phyloP scores from a whole-genome alignment of 129 eudicot species.

The Centrapalus pauciflorus region DNA sequence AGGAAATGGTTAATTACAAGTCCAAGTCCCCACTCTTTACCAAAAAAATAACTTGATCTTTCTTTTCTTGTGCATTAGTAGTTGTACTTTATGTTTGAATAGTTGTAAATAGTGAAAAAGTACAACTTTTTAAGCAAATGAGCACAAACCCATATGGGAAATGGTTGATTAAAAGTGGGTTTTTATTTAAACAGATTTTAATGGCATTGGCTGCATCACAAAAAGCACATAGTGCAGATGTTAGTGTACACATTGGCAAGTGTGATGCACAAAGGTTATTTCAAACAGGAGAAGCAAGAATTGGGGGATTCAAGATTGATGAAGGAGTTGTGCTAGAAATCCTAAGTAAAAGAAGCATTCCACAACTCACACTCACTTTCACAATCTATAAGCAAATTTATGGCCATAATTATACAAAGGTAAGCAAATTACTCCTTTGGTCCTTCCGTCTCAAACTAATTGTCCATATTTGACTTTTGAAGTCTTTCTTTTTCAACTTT shows the following conservation, averaged over 20 bases:
- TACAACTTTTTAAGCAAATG: not conserved
- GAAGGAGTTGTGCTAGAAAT: conserved; percentile 78
- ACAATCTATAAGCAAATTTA: conserved; percentile 63
- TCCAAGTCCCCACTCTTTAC: not conserved
- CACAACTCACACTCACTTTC: conserved; percentile 59
- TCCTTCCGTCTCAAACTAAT: too few species aligned
- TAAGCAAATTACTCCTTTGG: too few species aligned
- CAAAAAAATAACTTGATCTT: conserved; percentile 6
- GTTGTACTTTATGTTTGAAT: conserved; percentile 11
- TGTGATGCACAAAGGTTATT: conserved; percentile 80
- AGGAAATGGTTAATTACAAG: not conserved
- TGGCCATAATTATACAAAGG: conserved; percentile 71
- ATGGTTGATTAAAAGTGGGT: conserved; percentile 12
- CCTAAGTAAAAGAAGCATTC: conserved; percentile 70
- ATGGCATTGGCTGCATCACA: conserved; percentile 83
- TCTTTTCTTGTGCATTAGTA: not conserved
- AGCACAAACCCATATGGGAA: conserved; percentile 15
- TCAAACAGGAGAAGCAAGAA: conserved; percentile 64
- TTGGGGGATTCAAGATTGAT: conserved; percentile 40
- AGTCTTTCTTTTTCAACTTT: not conserved
- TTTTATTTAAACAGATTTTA: conserved; percentile 39
- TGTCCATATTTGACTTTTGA: not conserved
- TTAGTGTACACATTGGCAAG: conserved; percentile 70
- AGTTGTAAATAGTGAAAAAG: conserved; percentile 1
- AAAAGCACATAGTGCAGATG: conserved; percentile 60